These are phyloP conservation scores for Corymbia citriodora DNA, from an alignment of 441 rosid genomes.

Conservation along the genomic window DNA sequence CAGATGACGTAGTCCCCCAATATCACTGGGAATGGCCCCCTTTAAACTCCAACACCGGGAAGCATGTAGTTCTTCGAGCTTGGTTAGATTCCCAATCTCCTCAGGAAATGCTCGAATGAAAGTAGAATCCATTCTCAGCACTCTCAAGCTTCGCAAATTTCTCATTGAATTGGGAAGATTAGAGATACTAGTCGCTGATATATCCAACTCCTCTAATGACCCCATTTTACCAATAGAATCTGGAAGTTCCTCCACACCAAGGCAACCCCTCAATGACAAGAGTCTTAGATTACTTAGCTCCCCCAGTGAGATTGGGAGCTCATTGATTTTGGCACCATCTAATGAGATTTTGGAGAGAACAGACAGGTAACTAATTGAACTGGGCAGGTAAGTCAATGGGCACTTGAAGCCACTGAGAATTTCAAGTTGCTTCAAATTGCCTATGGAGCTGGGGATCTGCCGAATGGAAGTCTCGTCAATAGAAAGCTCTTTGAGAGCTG, in stretches of 20 bases:
- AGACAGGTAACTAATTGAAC: neutral
- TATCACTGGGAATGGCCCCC: neutral
- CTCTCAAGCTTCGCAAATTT: too few species aligned
- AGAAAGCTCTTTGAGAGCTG: neutral
- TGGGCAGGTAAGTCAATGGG: neutral
- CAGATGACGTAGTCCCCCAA: fast-evolving
- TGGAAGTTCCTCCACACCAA: fast-evolving
- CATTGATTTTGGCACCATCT: fast-evolving
- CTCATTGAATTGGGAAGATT: too few species aligned
- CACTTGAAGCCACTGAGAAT: neutral
- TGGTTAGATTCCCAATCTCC: neutral
- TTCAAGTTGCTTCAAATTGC: neutral
- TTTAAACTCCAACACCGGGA: neutral
- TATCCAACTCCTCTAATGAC: too few species aligned
- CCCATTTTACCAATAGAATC: fast-evolving
- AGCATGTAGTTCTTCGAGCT: neutral
- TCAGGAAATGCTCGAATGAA: too few species aligned
- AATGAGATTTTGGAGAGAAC: neutral
- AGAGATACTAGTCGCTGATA: fast-evolving
- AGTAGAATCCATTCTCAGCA: too few species aligned
- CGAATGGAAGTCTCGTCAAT: neutral
- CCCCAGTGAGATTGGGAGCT: neutral
- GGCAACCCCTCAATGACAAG: too few species aligned
- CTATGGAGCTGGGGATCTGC: neutral
- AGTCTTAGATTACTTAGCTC: too few species aligned